Percentiles rank a stretch among this genome's conserved stretches.
These are phyloP conservation scores for Zangia roseola DNA, from an alignment of 768 basidiomycete genomes.

Conservation along the genomic window DNA sequence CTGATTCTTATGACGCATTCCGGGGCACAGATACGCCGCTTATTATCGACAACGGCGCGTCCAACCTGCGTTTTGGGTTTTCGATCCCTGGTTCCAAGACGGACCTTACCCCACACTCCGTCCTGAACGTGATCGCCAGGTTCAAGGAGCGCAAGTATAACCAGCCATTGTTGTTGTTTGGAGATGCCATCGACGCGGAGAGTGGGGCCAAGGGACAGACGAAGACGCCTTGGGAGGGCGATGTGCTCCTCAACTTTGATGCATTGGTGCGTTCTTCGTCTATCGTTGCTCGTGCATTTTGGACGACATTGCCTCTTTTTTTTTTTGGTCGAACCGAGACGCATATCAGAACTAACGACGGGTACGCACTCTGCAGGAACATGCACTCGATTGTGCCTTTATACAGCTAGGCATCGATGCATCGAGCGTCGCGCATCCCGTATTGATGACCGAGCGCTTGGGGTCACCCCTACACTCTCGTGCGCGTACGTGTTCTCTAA, in stretches of 20 bases:
- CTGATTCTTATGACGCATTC: conserved; percentile 51
- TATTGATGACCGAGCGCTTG: conserved; percentile 92
- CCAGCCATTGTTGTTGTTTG: conserved; percentile 82
- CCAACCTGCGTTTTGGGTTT: conserved; percentile 81
- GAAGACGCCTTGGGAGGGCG: conserved; percentile 90
- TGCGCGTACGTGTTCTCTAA: conserved; percentile 54
- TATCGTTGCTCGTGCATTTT: too few relatives aligned
- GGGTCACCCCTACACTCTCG: conserved; percentile 88
- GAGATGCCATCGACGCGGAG: conserved; percentile 84
- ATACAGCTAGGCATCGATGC: conserved; percentile 82
- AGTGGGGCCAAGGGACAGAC: conserved; percentile 77
- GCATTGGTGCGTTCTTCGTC: conserved; percentile 66
- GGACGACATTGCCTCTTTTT: too few relatives aligned
- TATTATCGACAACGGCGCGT: conserved; percentile 89
- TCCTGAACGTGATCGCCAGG: conserved; percentile 74
- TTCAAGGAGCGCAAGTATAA: conserved; percentile 90
- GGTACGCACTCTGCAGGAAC: conserved; percentile 63
- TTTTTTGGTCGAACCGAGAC: not conserved
- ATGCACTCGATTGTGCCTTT: conserved; percentile 90
- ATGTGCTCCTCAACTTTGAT: conserved; percentile 89
- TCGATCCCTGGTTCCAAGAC: conserved; percentile 42
- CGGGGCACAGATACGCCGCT: conserved; percentile 58
- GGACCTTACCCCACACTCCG: conserved; percentile 46
- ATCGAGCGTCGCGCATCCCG: conserved; percentile 74
- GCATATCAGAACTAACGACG: conserved; percentile 6